A percentile compares a stretch with the other conserved stretches of the same genome.
Evolutionary conservation across 148 eudicot species (phyloP).

Genomic region (Chenopodium quinoa): DNA sequence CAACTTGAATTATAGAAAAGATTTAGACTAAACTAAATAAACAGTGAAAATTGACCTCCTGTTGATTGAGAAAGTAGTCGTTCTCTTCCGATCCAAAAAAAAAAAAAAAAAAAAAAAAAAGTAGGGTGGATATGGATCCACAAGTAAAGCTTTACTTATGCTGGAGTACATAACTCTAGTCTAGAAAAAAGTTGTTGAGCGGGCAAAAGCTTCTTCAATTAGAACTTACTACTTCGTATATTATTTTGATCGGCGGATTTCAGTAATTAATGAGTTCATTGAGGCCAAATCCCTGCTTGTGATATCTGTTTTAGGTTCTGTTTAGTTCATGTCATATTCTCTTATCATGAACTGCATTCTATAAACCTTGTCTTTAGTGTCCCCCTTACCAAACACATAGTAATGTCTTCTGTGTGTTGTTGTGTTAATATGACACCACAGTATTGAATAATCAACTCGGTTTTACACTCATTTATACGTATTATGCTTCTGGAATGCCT

Average conservation of each 20-base stretch:
- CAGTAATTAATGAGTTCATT: not conserved
- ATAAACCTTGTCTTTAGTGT: not conserved
- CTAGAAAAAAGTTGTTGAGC: too few species aligned
- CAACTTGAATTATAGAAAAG: too few species aligned
- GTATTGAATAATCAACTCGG: not conserved
- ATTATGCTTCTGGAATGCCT: not conserved
- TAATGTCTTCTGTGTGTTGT: not conserved
- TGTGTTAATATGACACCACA: not conserved
- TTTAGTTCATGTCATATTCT: not conserved
- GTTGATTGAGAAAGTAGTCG: too few species aligned
- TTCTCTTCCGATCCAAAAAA: too few species aligned
- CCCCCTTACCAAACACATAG: not conserved
- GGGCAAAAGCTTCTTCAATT: too few species aligned
- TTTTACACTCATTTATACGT: not conserved
- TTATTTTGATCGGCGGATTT: not conserved
- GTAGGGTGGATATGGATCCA: too few species aligned
- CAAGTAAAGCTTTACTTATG: too few species aligned
- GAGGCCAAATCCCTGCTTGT: not conserved
- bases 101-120: too few species aligned
- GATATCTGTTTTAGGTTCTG: not conserved
- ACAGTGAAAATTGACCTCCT: too few species aligned
- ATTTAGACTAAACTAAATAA: too few species aligned
- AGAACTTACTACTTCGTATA: too few species aligned
- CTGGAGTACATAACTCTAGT: too few species aligned
- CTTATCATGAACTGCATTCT: not conserved